Evolutionary conservation across 2,329 filamentous ascomycete species (phyloP), one percentile per base, ranked within the genome.

Genomic region (Anthostomella pinea): DNA sequence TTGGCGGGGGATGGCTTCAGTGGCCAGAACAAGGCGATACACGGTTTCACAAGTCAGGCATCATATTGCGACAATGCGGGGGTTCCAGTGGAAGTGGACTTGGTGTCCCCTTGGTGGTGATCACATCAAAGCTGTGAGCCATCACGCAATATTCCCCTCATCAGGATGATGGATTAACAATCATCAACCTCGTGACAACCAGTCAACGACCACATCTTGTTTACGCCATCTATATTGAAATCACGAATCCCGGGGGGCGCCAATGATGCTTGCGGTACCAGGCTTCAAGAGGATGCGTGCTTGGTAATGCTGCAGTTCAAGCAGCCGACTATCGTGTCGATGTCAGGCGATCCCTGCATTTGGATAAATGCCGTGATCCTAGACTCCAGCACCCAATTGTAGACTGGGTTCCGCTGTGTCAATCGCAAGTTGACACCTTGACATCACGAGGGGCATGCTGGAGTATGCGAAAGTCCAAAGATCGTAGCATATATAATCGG

Each of bases 91-190:
- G 9, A n/a, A 5, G 30, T 15, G 30, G 20, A 17, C 15, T 4
- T 30, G 17, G 14, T 7, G 24, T 23, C 29, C 20, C 13, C 39
- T 17, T 13, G 10, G 20, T 3, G 11, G 23, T 16, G 26, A 43
- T 50, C 34, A 42, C 43, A 48, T 40, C 43, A 48, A 18, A 27
- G 33, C n/a, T 41, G 6, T 21, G 31, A n/a, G 17, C 14, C 37
- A 49, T 51, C 41, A 33, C 48, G 44, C 41, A 40, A 51, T 51
- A 29, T 22, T 26, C 29, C 38, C 33, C 39, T 34, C 37, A 31
- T 32, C 20, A 15, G 28, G 21, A 21, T 11, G 33, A 32, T 24
- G n/a, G 15, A 23, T 18, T 7, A 19, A 5, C 19, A 21, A 15
- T 27, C 13, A 15, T 15, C 25, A 27, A 27, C n/a, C n/a, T n/a